Base-by-base conservation (phyloP, 495 filamentous ascomycete species). In the Daldinia grandis region DNA sequence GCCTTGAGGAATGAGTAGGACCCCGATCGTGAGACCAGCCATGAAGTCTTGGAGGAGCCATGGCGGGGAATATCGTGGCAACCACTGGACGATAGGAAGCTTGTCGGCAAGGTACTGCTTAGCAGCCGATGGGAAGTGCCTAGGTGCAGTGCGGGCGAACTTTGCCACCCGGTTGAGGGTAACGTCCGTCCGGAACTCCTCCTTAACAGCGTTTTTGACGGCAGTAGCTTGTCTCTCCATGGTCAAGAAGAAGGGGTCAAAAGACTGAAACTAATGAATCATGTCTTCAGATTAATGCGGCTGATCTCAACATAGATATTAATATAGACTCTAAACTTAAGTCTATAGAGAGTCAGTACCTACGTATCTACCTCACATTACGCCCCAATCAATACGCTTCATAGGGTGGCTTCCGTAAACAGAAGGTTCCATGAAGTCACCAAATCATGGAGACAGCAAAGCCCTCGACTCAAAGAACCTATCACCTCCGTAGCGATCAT, bases 31-130 rank as follows among this genome's bases (percentile, higher is more conserved):
- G 35, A 86, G 59, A 50, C 84, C 84, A 9, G 83, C 82, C 66
- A 86, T 82, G 25, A 82, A 58, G 60, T 87, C 84, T 65, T 82
- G 83, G 53, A 81, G 40, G 15, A 85, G 65, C 84, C 84, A 87
- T 74, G 78, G 75, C 3, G 77, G 78, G 19, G 79, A 75, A 69
- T 86, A 87, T 31, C 70, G 73, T 12, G 85, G 82, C 3, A 87
- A 68, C 84, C 85, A 87, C 35, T 81, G 79, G 53, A 83, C 62
- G 58, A 87, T 85, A n/a, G 85, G 85, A 31, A 86, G 75, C 72
- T 86, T 87, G 37, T 85, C 84, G 21, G 79, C 37, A 4, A 82
- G 69, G 61, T 87, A 87, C 66, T 81, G 76, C 15, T 66, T 81
- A 2, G 80, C 58, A 9, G 78, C 81, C 21, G 77, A 69, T 7